Evolutionary conservation across 495 filamentous ascomycete species (phyloP).

Genomic region (Aspergillus biplanus): DNA sequence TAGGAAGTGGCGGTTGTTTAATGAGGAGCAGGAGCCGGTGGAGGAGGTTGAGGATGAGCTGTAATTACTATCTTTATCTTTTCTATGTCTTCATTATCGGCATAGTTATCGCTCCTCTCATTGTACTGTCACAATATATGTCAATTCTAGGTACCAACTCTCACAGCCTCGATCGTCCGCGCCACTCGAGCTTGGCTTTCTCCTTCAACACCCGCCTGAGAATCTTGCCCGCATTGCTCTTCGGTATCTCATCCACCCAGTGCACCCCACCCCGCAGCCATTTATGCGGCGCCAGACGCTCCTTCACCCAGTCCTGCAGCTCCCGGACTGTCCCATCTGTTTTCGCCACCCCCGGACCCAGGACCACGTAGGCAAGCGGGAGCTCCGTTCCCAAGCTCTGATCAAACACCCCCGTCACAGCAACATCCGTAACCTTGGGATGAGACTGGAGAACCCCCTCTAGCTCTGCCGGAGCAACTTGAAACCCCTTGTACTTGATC

Average conservation of each 20-base stretch:
- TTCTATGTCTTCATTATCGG: no score
- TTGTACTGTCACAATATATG: no score
- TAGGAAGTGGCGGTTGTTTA: conserved; percentile 15
- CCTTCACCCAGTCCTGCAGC: conserved; percentile 57
- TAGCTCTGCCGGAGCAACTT: conserved; percentile 84
- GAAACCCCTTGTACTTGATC: conserved; percentile 88
- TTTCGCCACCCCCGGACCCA: conserved; percentile 49
- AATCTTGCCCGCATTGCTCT: conserved; percentile 86
- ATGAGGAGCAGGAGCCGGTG: conserved; percentile 3
- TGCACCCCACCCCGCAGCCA: conserved; percentile 76
- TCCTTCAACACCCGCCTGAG: conserved; percentile 69
- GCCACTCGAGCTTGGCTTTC: conserved; percentile 39
- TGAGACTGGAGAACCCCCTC: conserved; percentile 74
- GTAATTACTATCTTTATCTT: conserved; percentile 20
- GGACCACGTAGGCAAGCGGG: conserved; percentile 79
- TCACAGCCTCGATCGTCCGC: no score
- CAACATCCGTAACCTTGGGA: conserved; percentile 74
- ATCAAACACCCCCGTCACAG: conserved; percentile 81
- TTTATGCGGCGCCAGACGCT: conserved; percentile 70
- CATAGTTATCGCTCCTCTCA: no score
- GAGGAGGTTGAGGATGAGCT: conserved; percentile 19
- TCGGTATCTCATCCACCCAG: conserved; percentile 81
- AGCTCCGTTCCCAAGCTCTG: conserved; percentile 73
- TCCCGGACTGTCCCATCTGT: conserved; percentile 64
- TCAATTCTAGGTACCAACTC: no score